Conservation (phyloP, 257 asterid species). For the Euphrasia confusa region DNA sequence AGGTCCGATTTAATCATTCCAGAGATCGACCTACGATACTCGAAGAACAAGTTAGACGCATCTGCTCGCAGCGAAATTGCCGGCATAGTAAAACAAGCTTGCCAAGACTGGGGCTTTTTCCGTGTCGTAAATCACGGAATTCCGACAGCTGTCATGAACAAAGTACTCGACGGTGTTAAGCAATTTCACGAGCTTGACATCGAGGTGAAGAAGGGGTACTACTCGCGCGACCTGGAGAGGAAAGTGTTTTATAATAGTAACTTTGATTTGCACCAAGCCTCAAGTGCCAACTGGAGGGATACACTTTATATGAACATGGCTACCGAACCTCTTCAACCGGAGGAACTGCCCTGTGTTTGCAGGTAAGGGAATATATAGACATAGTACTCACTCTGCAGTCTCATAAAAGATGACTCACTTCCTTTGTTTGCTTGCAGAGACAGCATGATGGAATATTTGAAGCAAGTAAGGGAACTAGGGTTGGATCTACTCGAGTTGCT, state of each 20-base stretch:
- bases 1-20: conserved; percentile 21
- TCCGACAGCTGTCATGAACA: conserved; percentile 15
- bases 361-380: conserved; percentile 7
- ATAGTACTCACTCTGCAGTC: too few relatives aligned
- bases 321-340: conserved; percentile 25
- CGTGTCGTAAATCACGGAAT: conserved; percentile 34
- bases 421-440: conserved; percentile 2
- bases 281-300: conserved; percentile 40
- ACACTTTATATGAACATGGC: conserved; percentile 26
- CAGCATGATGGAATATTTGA: conserved; percentile 16
- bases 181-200: conserved; percentile 31
- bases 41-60: background rate
- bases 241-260: conserved; percentile 25
- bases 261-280: conserved; percentile 22
- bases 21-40: conserved; percentile 24
- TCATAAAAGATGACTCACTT: too few relatives aligned
- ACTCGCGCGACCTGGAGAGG: conserved; percentile 25
- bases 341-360: conserved; percentile 23
- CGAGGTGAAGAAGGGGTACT: conserved; percentile 30
- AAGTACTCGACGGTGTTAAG: conserved; percentile 21
- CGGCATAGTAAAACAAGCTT: conserved; percentile 21
- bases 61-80: conserved; percentile 2
- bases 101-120: conserved; percentile 32
- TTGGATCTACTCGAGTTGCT: conserved; percentile 1
- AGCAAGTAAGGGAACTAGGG: conserved; percentile 8